phyloP scores from a whole-genome alignment of 1,139 yeast species.

The Saccharomyces pastorianus region DNA sequence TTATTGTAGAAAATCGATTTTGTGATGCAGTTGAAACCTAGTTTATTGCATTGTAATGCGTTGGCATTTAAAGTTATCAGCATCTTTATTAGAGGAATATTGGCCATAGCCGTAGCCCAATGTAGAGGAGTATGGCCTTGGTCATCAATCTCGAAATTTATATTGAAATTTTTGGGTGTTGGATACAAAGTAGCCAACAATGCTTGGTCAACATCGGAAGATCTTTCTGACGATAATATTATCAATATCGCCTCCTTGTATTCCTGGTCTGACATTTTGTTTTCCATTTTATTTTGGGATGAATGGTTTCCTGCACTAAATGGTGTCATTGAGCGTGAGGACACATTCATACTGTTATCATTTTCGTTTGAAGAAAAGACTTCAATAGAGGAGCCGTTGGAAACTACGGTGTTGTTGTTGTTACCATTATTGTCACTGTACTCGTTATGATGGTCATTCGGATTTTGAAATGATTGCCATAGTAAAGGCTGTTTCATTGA shows the following conservation, averaged over 20 bases:
- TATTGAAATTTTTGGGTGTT: conserved; percentile 74
- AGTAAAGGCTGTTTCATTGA: conserved; percentile 15
- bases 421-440: conserved; percentile 6
- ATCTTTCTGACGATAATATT: conserved; percentile 48
- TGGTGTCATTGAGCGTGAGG: conserved; percentile 30
- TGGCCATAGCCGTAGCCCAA: conserved; percentile 96
- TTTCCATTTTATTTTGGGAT: background rate
- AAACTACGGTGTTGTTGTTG: background rate
- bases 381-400: background rate
- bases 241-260: conserved; percentile 29
- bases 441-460: background rate
- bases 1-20: conserved; percentile 81
- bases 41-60: conserved; percentile 60
- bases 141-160: conserved; percentile 82
- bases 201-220: conserved; percentile 64
- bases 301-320: background rate
- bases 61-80: conserved; percentile 65
- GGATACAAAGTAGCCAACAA: conserved; percentile 65
- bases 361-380: conserved; percentile 31
- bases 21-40: conserved; percentile 80
- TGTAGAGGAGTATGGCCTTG: conserved; percentile 95
- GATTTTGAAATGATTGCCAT: background rate
- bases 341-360: conserved; percentile 33
- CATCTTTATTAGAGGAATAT: conserved; percentile 60
- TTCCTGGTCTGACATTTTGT: conserved; percentile 14